Evolutionary conservation across 805 yeast genomes (phyloP).

Genomic region (Dipodascus albidus): DNA sequence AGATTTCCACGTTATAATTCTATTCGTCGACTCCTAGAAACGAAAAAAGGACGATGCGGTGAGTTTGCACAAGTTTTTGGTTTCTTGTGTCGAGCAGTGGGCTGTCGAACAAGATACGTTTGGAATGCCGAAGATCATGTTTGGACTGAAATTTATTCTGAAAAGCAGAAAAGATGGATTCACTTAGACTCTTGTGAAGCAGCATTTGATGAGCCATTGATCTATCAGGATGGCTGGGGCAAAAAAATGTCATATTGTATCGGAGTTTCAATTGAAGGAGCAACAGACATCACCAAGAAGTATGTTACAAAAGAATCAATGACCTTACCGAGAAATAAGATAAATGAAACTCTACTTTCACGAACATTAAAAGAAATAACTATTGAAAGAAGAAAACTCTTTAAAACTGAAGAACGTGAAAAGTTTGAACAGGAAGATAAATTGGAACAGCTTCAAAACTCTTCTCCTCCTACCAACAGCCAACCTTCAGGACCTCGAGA

Average conservation of each 20-base stretch:
- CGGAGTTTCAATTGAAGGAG: constrained; percentile 50
- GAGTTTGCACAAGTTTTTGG: constrained; percentile 83
- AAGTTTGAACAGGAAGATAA: constrained; percentile 29
- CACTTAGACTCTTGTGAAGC: constrained; percentile 86
- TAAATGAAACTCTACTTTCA: constrained; percentile 31
- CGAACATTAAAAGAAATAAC: constrained; percentile 30
- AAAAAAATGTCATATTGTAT: constrained; percentile 84
- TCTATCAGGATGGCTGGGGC: constrained; percentile 83
- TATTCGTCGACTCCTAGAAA: constrained; percentile 47
- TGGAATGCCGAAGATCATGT: constrained; percentile 91
- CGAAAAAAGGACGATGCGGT: constrained; percentile 78
- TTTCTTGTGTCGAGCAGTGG: constrained; percentile 55
- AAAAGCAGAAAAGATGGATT: constrained; percentile 54
- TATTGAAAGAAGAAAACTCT: constrained; percentile 20
- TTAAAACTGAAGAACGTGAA: constrained; percentile 29
- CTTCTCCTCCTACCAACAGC: constrained; percentile 3
- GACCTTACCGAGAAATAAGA: constrained; percentile 36
- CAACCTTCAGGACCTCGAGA: constrained; percentile 41
- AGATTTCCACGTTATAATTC: constrained; percentile 73
- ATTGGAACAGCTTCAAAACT: constrained; percentile 18
- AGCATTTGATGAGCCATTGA: constrained; percentile 67
- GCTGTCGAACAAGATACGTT: constrained; percentile 53
- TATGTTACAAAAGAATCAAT: constrained; percentile 41
- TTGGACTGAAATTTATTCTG: constrained; percentile 85
- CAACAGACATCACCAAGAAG: constrained; percentile 56